Evolutionary conservation across 371 early-diverging fungal species (phyloP).

Genomic region (Circinella umbellata): DNA sequence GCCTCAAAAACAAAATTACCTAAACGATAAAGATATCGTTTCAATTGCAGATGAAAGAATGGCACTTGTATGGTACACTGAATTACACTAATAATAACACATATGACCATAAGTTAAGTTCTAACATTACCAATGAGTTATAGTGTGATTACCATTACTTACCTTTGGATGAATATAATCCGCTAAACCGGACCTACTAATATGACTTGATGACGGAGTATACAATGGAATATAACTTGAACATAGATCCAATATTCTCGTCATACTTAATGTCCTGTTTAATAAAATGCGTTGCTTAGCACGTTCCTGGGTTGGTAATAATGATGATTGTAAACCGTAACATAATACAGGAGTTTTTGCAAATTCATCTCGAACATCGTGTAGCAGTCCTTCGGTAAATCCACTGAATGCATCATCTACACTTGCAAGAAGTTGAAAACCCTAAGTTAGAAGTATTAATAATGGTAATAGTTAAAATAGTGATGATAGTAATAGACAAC

Average conservation of each 20-base stretch:
- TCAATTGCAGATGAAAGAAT: constrained; percentile 71
- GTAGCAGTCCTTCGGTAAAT: constrained; percentile 64
- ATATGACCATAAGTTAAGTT: neutral
- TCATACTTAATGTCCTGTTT: constrained; percentile 57
- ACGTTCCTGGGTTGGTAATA: constrained; percentile 31
- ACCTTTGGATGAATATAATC: constrained; percentile 33
- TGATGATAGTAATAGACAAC: neutral
- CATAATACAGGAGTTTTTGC: constrained; percentile 73
- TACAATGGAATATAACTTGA: constrained; percentile 65
- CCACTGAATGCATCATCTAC: constrained; percentile 83
- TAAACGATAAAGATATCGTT: constrained; percentile 58
- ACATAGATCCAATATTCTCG: constrained; percentile 52
- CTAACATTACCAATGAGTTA: neutral
- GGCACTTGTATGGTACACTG: constrained; percentile 71
- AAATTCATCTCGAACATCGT: constrained; percentile 77
- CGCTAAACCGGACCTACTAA: constrained; percentile 29
- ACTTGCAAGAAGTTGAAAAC: constrained; percentile 81
- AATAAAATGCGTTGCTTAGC: constrained; percentile 40
- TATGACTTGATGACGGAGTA: constrained; percentile 35
- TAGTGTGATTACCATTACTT: neutral
- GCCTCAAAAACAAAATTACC: constrained; percentile 29
- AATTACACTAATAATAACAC: constrained; percentile 30
- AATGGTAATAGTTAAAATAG: neutral
- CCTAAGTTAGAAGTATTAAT: constrained; percentile 35
- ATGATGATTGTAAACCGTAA: constrained; percentile 57